Evolutionary conservation across 2,329 filamentous ascomycete species (phyloP).

Genomic region (Alternaria postmessia): DNA sequence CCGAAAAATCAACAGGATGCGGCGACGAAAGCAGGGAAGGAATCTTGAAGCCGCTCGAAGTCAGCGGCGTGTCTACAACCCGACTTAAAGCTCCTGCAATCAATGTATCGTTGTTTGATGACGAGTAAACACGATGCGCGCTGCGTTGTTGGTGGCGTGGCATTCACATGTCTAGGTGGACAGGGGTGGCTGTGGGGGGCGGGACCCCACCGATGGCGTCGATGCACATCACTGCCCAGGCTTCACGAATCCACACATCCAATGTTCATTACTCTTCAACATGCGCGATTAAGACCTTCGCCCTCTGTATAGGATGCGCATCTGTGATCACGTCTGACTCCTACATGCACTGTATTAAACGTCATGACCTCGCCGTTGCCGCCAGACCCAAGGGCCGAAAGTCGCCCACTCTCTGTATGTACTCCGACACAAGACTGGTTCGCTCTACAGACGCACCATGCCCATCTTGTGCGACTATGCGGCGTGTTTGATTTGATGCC

Average conservation of each 20-base stretch:
- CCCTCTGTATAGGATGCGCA: neutral
- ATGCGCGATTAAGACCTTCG: neutral
- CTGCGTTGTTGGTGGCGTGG: neutral
- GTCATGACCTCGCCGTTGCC: neutral
- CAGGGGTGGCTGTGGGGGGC: constrained; percentile 4
- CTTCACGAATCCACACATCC: constrained; percentile 8
- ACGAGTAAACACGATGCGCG: neutral
- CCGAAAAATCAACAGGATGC: constrained; percentile 20
- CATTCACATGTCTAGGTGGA: neutral
- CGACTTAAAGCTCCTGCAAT: neutral
- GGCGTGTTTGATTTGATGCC: neutral
- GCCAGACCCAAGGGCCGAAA: neutral
- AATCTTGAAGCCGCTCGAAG: neutral
- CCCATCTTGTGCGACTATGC: neutral
- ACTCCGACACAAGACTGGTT: constrained; percentile 8
- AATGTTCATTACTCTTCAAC: neutral
- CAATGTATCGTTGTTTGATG: neutral
- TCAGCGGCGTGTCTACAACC: neutral
- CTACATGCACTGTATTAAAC: neutral
- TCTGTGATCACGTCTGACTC: neutral
- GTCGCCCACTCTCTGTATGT: constrained; percentile 12
- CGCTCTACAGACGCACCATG: constrained; percentile 6
- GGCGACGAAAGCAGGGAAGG: neutral
- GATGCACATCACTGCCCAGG: constrained; percentile 9
- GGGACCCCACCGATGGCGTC: constrained; percentile 11